A percentile compares a stretch with the other conserved stretches of the same genome.
Conservation (phyloP, 306 rosid genomes). For the Castanopsis chinensis region DNA sequence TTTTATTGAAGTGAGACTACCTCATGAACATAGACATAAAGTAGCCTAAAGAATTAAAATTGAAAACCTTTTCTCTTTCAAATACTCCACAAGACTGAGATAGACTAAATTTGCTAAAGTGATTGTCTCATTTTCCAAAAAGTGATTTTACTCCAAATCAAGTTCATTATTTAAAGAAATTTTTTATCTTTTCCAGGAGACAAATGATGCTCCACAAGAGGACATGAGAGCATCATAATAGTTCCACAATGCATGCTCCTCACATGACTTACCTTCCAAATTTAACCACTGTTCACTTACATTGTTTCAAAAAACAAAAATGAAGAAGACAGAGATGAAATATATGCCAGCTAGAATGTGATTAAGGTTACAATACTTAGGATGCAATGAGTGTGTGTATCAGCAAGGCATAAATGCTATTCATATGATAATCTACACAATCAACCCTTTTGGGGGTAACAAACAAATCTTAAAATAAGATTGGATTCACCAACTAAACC, state of each 20-base stretch:
- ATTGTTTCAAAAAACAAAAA: not conserved
- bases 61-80: too few relatives aligned
- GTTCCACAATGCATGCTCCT: not conserved
- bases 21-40: too few relatives aligned
- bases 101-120: too few relatives aligned
- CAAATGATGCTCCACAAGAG: not conserved
- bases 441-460: not conserved
- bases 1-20: too few relatives aligned
- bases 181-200: not conserved
- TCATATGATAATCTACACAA: not conserved
- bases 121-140: not conserved
- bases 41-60: too few relatives aligned
- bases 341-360: not conserved
- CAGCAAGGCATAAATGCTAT: not conserved
- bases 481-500: not conserved
- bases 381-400: not conserved
- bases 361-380: not conserved
- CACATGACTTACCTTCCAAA: slow-evolving; percentile 1
- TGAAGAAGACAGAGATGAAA: not conserved
- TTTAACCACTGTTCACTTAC: not conserved
- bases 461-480: not conserved
- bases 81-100: too few relatives aligned
- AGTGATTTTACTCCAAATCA: not conserved
- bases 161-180: not conserved
- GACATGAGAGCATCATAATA: not conserved